Evolutionary conservation across 257 asterid genomes (phyloP), one percentile per base, ranked within the genome.

Genomic region (Eucommia ulmoides): DNA sequence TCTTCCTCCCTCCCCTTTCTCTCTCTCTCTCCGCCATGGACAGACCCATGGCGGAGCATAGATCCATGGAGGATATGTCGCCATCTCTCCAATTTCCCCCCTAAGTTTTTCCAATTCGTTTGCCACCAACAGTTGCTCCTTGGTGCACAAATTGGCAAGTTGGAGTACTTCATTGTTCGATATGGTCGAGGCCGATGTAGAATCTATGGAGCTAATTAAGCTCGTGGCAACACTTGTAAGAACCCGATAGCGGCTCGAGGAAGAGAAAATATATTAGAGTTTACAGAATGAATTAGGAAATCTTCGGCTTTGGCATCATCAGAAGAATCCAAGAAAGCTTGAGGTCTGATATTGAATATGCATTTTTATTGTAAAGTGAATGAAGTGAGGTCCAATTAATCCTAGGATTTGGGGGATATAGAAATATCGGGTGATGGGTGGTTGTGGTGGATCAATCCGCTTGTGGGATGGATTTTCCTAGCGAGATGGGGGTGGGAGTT

Each of bases 271-370:
- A 12, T 12, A 29, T 5, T 29, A 29, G 38, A 29, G 38, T 29
- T 29, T 12, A 7, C 7, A 5, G 12, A 29, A 5, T 12, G 7
- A 7, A 29, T 12, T 29, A 5, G 38, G 38, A 7, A 29, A 12
- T 29, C 38, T 29, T 29, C 12, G 12, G 7, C 38, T 5, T 29
- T 29, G n/a, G n/a, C n/a, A n/a, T n/a, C n/a, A n/a, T n/a, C 51
- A 48, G 68, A 46, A 44, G 65, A 55, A 45, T 69, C 70, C 44
- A 50, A 49, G 35, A 56, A 42, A 33, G 76, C 91, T 94, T 87
- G 72, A 48, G 44, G n/a, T n/a, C n/a, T n/a, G n/a, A n/a, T n/a
- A n/a, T n/a, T n/a, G n/a, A n/a, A n/a, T n/a, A n/a, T n/a, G n/a
- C n/a, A n/a, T n/a, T n/a, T n/a, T n/a, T n/a, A n/a, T n/a, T n/a